Evolutionary conservation across 257 asterid species (phyloP), one percentile per base, ranked within the genome.

Genomic region (Phtheirospermum japonicum): DNA sequence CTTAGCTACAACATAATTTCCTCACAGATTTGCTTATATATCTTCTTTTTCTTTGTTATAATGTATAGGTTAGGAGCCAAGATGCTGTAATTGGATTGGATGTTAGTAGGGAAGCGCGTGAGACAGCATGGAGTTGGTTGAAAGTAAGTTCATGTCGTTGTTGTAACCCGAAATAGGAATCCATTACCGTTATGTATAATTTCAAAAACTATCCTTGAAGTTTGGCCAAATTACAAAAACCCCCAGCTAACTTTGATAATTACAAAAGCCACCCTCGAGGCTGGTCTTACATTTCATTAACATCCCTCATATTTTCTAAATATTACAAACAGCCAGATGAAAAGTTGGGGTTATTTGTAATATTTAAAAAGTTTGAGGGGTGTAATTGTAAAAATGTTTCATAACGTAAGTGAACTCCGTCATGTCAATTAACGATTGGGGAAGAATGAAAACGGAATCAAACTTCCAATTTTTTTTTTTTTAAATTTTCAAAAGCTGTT

Each of bases 81-180:
- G 96, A 92, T 70, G 95, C 79, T 66, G 88, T 93, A 59, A 30
- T 69, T 52, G 99, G 97, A 67, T 82, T 89, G 63, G 69, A 66
- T 20, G 89, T 87, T 66, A 80, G 95, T 66, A 70, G 77, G 46
- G 94, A 89, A 26, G 95, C 90, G 55, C 88, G 85, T 5, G 99
- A 89, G 69, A 75, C 63, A 66, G 88, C 94, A 68, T 89, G 97
- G 97, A 66, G 52, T 65, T 89, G 97, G 96, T 75, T 86, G 80
- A 75, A 89, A 73, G 99, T 89, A 75, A 82, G 95, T 73, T 20
- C 55, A 20, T 36, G 10, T 12, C 13, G 32, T 13, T 37, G 31
- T 16, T 55, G 26, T 32, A 19, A 57, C 9, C 62, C 6, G 26
- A 37, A 32, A 4, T 57, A 57, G 14, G 19, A 4, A 57, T 57